phyloP scores from a whole-genome alignment of 2,329 filamentous ascomycete genomes.

The Helotiales sp. region DNA sequence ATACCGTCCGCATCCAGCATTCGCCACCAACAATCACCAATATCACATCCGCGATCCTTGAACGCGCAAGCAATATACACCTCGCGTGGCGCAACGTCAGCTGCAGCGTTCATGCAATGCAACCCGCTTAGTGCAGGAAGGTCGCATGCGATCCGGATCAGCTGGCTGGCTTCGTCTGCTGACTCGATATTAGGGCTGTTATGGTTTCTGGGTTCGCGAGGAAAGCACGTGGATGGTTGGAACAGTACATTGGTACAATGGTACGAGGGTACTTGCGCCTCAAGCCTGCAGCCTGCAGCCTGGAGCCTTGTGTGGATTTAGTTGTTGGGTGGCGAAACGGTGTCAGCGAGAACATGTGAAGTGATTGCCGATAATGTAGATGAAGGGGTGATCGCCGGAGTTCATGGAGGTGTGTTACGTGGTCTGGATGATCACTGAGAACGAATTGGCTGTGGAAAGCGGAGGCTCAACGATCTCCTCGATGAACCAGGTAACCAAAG shows the following conservation, averaged over 20 bases:
- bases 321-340: neutral
- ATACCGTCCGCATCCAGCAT: neutral
- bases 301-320: neutral
- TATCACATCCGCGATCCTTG: neutral
- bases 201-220: neutral
- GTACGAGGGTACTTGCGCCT: neutral
- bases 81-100: constrained; percentile 8
- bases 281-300: neutral
- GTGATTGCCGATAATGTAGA: neutral
- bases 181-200: neutral
- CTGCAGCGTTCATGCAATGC: constrained; percentile 6
- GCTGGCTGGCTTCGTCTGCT: constrained; percentile 8
- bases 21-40: neutral
- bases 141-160: neutral
- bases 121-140: neutral
- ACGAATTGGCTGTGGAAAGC: neutral
- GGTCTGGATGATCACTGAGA: neutral
- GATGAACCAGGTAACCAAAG: neutral
- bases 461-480: neutral
- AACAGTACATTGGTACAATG: neutral
- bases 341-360: neutral
- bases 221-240: neutral
- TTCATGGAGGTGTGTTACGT: neutral
- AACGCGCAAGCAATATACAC: neutral
- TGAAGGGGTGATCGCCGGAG: neutral